A percentile compares a stretch with the other conserved stretches of the same genome.
Evolutionary conservation across 805 yeast genomes (phyloP).

Genomic region (Starmerella khaoyaiensis): DNA sequence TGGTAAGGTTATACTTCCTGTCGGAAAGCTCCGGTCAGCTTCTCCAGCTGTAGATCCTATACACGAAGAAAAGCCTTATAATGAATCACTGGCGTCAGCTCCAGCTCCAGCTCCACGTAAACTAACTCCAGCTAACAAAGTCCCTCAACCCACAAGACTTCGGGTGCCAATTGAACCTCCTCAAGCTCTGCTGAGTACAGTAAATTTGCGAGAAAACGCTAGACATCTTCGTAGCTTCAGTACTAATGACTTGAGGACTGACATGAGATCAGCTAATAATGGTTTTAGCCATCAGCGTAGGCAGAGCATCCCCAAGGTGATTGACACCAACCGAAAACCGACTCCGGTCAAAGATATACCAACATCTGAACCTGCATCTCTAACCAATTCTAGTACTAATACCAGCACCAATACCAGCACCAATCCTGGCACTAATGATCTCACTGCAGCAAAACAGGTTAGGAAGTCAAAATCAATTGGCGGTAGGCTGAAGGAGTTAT

Average conservation of each 20-base stretch:
- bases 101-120: neutral
- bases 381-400: neutral
- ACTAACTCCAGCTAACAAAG: no score
- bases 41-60: neutral
- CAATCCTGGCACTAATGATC: neutral
- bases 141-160: no score
- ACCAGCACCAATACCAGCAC: neutral
- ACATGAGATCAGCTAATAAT: no score
- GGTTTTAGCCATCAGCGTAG: neutral
- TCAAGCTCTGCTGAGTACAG: no score
- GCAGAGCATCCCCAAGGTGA: neutral
- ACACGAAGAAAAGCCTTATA: neutral
- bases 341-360: neutral
- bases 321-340: neutral
- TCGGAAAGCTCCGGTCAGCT: conserved; percentile 1
- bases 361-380: neutral
- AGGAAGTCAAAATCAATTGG: conserved; percentile 9
- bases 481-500: neutral
- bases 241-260: no score
- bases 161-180: no score
- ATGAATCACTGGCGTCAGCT: neutral
- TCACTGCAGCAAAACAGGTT: neutral
- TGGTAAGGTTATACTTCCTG: no score
- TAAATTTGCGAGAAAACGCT: no score
- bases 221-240: no score